These are phyloP conservation scores for Stagonosporopsis vannaccii DNA, from an alignment of 2,329 filamentous ascomycete species.

Conservation along the genomic window DNA sequence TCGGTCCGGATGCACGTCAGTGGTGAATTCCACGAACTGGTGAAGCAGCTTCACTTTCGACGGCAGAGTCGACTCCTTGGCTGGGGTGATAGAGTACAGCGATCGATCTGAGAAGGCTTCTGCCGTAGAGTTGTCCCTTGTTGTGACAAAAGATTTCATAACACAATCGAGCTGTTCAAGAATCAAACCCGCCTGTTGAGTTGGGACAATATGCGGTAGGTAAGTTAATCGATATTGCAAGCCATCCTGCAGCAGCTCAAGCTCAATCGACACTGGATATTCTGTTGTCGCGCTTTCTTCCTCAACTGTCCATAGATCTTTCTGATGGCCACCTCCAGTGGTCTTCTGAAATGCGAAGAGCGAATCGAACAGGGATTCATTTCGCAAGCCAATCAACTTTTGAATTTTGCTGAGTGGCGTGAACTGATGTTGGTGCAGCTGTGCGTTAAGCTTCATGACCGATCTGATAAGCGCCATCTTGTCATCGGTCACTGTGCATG, in stretches of 20 bases:
- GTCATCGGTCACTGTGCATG: constrained; percentile 62
- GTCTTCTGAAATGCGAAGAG: constrained; percentile 82
- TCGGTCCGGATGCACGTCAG: constrained; percentile 62
- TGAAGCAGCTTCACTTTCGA: constrained; percentile 72
- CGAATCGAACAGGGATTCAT: constrained; percentile 79
- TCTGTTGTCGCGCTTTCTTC: constrained; percentile 75
- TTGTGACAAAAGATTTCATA: constrained; percentile 65
- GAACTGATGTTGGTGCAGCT: constrained; percentile 73
- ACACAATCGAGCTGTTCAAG: constrained; percentile 75
- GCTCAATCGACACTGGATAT: constrained; percentile 81
- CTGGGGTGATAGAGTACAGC: constrained; percentile 71
- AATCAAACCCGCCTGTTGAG: constrained; percentile 70
- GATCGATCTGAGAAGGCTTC: constrained; percentile 45
- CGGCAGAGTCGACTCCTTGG: constrained; percentile 64
- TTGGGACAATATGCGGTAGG: constrained; percentile 69
- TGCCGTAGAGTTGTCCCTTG: constrained; percentile 52
- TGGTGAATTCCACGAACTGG: constrained; percentile 75
- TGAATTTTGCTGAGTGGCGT: constrained; percentile 76
- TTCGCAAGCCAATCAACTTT: constrained; percentile 70
- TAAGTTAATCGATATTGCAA: constrained; percentile 73
- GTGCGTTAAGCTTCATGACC: constrained; percentile 71
- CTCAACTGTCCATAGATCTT: constrained; percentile 64
- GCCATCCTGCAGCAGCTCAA: constrained; percentile 64
- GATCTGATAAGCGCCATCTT: constrained; percentile 65
- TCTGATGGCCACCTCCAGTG: constrained; percentile 26